phyloP scores from a whole-genome alignment of 352 stramenopile species.

The Globisporangium nagaii region DNA sequence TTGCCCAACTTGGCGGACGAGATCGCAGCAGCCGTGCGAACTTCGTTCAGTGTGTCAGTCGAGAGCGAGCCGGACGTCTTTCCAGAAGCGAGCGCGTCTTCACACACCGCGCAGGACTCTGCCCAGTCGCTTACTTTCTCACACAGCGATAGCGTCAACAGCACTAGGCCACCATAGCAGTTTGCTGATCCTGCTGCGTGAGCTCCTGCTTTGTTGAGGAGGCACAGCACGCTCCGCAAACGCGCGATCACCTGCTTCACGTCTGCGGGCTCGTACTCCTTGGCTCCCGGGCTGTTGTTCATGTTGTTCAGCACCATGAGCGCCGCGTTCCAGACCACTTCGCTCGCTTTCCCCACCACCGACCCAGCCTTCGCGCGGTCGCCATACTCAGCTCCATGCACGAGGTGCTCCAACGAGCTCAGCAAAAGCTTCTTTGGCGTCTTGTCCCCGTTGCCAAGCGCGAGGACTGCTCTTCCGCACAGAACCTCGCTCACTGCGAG shows the following conservation, averaged over 20 bases:
- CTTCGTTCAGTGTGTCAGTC: constrained; percentile 32
- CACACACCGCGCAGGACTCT: constrained; percentile 29
- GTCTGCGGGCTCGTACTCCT: constrained; percentile 14
- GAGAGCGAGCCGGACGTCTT: constrained; percentile 9
- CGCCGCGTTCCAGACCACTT: constrained; percentile 79
- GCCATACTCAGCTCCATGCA: constrained; percentile 37
- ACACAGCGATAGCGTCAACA: constrained; percentile 50
- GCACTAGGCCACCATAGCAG: constrained; percentile 44
- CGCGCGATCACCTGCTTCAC: constrained; percentile 16
- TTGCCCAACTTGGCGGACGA: constrained; percentile 55
- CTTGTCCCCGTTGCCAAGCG: constrained; percentile 32
- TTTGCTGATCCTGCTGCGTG: neutral
- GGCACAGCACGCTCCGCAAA: constrained; percentile 17
- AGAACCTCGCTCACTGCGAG: constrained; percentile 60
- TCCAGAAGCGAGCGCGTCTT: constrained; percentile 18
- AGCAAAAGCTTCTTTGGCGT: constrained; percentile 43
- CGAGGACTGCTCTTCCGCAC: constrained; percentile 45
- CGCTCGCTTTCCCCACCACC: constrained; percentile 40
- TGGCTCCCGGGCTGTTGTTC: constrained; percentile 7
- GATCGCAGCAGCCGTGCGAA: constrained; percentile 46
- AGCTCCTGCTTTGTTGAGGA: constrained; percentile 17
- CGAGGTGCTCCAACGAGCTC: constrained; percentile 47
- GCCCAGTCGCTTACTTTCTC: constrained; percentile 44
- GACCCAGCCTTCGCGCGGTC: constrained; percentile 13
- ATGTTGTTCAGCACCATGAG: constrained; percentile 24